phyloP scores from a whole-genome alignment of 108 stramenopile genomes.

The Nitzschia putrida region DNA sequence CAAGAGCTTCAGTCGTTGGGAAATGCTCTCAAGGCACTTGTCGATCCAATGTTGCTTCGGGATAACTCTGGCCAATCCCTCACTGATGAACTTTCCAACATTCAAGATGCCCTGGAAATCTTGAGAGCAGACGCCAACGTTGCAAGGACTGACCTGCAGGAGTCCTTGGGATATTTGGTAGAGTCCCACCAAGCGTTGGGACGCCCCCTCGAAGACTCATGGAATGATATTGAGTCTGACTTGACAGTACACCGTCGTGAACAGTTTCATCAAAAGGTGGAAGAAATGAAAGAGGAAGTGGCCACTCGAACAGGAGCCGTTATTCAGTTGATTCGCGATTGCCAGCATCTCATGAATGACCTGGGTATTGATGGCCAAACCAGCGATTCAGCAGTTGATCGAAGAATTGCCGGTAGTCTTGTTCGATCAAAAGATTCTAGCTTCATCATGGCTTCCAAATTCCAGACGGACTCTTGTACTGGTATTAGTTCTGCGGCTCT shows the following conservation, averaged over 20 bases:
- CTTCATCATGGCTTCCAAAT: conserved; percentile 72
- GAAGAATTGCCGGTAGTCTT: conserved; percentile 59
- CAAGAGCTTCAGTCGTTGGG: conserved; percentile 53
- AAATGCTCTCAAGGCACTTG: conserved; percentile 47
- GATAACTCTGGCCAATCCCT: conserved; percentile 45
- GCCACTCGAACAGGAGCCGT: conserved; percentile 62
- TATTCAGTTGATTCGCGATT: conserved; percentile 71
- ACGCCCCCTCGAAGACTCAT: conserved; percentile 49
- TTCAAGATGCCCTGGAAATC: conserved; percentile 60
- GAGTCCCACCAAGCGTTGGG: conserved; percentile 70
- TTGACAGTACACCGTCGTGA: conserved; percentile 57
- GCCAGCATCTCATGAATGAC: conserved; percentile 77
- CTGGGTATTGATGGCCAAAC: conserved; percentile 64
- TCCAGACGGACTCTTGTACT: conserved; percentile 67
- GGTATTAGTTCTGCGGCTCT: conserved; percentile 81
- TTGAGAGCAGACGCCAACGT: conserved; percentile 39
- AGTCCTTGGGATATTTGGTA: conserved; percentile 48
- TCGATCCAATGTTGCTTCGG: conserved; percentile 50
- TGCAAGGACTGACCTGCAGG: conserved; percentile 57
- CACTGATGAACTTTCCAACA: conserved; percentile 62
- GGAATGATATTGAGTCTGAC: conserved; percentile 67
- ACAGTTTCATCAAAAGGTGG: conserved; percentile 61
- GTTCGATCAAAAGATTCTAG: conserved; percentile 56
- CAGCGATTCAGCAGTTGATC: conserved; percentile 44
- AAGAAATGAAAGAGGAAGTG: conserved; percentile 71